Conservation (phyloP, 495 filamentous ascomycete species). For the Penicillium egyptiacum region DNA sequence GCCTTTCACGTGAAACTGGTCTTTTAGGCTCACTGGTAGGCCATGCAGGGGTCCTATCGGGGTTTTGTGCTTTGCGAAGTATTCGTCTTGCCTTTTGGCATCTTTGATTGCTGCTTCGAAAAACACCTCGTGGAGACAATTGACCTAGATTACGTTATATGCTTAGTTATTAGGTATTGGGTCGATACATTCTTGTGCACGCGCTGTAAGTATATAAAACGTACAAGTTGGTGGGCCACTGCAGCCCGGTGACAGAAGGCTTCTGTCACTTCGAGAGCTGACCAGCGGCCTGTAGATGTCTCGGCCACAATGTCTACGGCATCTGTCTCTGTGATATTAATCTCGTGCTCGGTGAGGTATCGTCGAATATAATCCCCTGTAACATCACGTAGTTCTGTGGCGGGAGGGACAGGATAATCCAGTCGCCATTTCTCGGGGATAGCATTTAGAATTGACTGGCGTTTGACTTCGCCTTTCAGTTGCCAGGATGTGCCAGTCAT, state of each 20-base stretch:
- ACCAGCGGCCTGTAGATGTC: constrained; percentile 47
- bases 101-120: constrained; percentile 60
- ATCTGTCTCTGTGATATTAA: constrained; percentile 58
- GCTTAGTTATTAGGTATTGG: background rate
- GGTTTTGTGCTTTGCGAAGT: constrained; percentile 47
- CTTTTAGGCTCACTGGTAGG: constrained; percentile 66
- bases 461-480: constrained; percentile 48
- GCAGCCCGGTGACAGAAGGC: constrained; percentile 59
- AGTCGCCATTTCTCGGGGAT: constrained; percentile 62
- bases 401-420: constrained; percentile 43
- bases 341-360: constrained; percentile 53
- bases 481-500: constrained; percentile 43
- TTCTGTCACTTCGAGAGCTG: constrained; percentile 50
- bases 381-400: constrained; percentile 58
- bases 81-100: constrained; percentile 59
- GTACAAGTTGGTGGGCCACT: constrained; percentile 57
- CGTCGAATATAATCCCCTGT: constrained; percentile 59
- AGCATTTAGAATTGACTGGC: constrained; percentile 49
- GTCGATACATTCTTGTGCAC: background rate
- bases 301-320: constrained; percentile 49
- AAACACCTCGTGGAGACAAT: constrained; percentile 62
- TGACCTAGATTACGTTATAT: constrained; percentile 36
- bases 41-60: constrained; percentile 63
- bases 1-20: constrained; percentile 67
- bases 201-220: background rate